Evolutionary conservation across 2,329 filamentous ascomycete species (phyloP).

Genomic region (Colletotrichum brevisporum): DNA sequence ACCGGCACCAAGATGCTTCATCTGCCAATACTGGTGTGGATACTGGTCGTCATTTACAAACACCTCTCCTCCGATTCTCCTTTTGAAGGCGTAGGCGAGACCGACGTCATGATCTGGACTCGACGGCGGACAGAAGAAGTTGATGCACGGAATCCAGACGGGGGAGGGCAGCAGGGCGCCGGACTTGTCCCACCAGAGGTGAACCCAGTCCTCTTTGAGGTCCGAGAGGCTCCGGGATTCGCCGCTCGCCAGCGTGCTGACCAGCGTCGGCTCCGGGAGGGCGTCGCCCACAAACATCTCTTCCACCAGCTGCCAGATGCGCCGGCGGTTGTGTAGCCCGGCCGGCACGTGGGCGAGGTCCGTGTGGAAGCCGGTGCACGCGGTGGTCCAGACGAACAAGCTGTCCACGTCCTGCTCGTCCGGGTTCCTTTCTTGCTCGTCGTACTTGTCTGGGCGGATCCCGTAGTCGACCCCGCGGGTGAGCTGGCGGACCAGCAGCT

Average conservation of each 20-base stretch:
- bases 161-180: constrained; percentile 1
- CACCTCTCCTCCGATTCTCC: neutral
- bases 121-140: neutral
- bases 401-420: neutral
- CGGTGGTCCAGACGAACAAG: neutral
- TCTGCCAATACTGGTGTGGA: too few species aligned
- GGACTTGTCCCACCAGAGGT: neutral
- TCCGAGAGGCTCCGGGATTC: neutral
- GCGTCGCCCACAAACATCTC: constrained; percentile 9
- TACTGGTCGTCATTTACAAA: too few species aligned
- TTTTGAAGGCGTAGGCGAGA: neutral
- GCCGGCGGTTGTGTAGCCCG: neutral
- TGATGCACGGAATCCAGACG: neutral
- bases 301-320: neutral
- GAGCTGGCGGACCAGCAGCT: neutral
- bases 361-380: fast-evolving
- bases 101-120: neutral
- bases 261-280: neutral
- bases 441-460: neutral
- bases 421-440: neutral
- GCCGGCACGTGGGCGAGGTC: neutral
- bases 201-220: neutral
- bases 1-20: too few species aligned
- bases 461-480: neutral
- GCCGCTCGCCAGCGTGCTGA: too few species aligned